Evolutionary conservation across 768 basidiomycete species (phyloP), one percentile per base, ranked within the genome.

Genomic region (Scleroderma citrinum): DNA sequence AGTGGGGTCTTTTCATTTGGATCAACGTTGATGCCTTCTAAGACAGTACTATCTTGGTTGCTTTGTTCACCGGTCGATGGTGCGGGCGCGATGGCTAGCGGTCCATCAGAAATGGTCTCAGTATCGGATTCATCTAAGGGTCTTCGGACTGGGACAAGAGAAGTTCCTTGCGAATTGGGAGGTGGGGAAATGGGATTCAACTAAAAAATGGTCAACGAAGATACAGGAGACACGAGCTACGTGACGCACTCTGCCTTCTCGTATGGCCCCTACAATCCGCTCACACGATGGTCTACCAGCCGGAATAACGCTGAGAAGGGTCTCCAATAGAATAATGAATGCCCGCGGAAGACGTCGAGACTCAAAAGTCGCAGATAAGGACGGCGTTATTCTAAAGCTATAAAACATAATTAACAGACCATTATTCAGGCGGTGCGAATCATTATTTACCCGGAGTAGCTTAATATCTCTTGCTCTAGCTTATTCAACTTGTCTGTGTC

Each of bases 321-420:
- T 76, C 52, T 91, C 87, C 23, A 95, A 69, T 13, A 94, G 66
- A 1, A 87, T 71, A 5, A 93, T 70, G 52, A 83, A 83, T 5
- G 84, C 74, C 4, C 80, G 70, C 2, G 91, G 87, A 0, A 95
- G 68, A 36, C 83, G 77, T n/a, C 92, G 76, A 3, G 80, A 71
- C 52, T 83, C 81, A 53, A 92, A 90, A 1, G 75, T 66, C 0
- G 76, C 66, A 2, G 73, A 71, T 24, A 88, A 56, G 0, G 71
- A 66, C 2, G 77, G 51, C 0, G 74, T 79, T 0, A 80, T 76
- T 55, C 71, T 72, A 62, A 82, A 83, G 4, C 78, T 80, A 44
- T n/a, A 20, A 4, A n/a, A 19, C 13, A 47, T 35, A 29, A 36
- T 58, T 52, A 65, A 17, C 24, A 32, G 44, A 29, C 20, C 17